phyloP scores from a whole-genome alignment of 2,329 filamentous ascomycete genomes.

The Aspergillus puulaauensis region DNA sequence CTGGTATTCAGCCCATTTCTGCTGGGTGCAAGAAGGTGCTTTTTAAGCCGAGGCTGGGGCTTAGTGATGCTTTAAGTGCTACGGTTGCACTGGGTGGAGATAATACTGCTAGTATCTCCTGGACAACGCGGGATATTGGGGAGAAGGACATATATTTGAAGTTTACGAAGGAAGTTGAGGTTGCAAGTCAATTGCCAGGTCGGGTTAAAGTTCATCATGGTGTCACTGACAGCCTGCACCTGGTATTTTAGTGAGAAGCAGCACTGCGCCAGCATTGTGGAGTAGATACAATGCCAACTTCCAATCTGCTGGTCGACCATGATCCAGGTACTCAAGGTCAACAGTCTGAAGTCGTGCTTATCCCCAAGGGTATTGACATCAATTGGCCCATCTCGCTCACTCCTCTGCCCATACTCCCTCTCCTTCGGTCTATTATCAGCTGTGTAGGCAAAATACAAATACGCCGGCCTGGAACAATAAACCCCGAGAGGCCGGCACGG shows the following conservation, averaged over 20 bases:
- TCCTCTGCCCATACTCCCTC: too few relatives aligned
- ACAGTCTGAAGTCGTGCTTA: too few relatives aligned
- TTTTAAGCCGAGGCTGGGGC: constrained; percentile 21
- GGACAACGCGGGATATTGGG: constrained; percentile 4
- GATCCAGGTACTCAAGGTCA: too few relatives aligned
- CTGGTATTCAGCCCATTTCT: constrained; percentile 18
- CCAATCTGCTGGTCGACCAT: too few relatives aligned
- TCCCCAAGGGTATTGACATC: too few relatives aligned
- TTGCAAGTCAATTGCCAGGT: constrained; percentile 20
- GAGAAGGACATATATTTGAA: constrained; percentile 17
- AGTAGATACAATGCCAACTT: too few relatives aligned
- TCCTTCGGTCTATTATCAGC: too few relatives aligned
- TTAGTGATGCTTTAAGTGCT: constrained; percentile 15
- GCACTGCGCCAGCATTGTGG: too few relatives aligned
- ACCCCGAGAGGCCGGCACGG: too few relatives aligned
- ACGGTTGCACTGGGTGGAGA: constrained; percentile 22
- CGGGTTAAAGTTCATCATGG: constrained; percentile 15
- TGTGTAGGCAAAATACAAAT: too few relatives aligned
- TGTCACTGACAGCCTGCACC: constrained; percentile 3
- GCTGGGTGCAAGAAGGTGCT: constrained; percentile 17
- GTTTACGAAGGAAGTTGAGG: constrained; percentile 18
- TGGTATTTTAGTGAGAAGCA: neutral
- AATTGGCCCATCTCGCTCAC: too few relatives aligned
- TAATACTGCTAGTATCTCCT: constrained; percentile 23
- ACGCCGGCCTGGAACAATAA: too few relatives aligned